Evolutionary conservation across 352 stramenopile genomes (phyloP).

Genomic region (Phytopythium sindhum): DNA sequence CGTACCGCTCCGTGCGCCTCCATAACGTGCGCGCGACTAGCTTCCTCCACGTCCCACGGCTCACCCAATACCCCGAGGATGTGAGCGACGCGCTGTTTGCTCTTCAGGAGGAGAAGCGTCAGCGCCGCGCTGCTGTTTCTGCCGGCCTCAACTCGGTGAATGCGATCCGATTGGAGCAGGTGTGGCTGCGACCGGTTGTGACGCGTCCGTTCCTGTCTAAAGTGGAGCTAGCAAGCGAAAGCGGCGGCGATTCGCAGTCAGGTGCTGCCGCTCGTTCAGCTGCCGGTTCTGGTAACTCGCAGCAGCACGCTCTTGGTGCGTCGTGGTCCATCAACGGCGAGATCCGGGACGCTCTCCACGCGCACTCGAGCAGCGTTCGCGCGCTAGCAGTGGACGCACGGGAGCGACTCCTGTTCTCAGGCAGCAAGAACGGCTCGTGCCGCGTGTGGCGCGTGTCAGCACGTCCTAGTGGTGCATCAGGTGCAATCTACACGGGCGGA

Average conservation of each 20-base stretch:
- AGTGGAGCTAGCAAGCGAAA: neutral
- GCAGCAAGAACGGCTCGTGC: conserved; percentile 73
- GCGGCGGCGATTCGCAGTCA: neutral
- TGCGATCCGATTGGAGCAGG: conserved; percentile 10
- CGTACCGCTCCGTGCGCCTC: conserved; percentile 50
- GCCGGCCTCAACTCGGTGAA: neutral
- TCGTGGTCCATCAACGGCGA: conserved; percentile 37
- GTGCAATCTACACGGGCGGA: conserved; percentile 23
- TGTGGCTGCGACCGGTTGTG: conserved; percentile 30
- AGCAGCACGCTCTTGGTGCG: conserved; percentile 1
- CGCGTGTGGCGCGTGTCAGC: conserved; percentile 60
- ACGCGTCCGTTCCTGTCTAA: conserved; percentile 15
- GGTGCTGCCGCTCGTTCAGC: neutral
- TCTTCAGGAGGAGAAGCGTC: conserved; percentile 47
- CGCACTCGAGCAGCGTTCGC: conserved; percentile 59
- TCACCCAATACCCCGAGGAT: conserved; percentile 38
- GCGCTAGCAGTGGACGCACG: conserved; percentile 49
- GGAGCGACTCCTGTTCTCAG: conserved; percentile 62
- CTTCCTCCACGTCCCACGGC: conserved; percentile 52
- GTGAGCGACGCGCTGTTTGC: conserved; percentile 53
- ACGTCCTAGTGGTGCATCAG: conserved; percentile 30
- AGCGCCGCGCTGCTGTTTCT: conserved; percentile 13
- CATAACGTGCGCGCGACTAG: conserved; percentile 57
- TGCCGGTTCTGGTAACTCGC: neutral
- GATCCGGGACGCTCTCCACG: conserved; percentile 53